Percentiles rank a stretch among this genome's conserved stretches.
Evolutionary conservation across 441 rosid species (phyloP).

Genomic region (Euphorbia schlechtendalii): DNA sequence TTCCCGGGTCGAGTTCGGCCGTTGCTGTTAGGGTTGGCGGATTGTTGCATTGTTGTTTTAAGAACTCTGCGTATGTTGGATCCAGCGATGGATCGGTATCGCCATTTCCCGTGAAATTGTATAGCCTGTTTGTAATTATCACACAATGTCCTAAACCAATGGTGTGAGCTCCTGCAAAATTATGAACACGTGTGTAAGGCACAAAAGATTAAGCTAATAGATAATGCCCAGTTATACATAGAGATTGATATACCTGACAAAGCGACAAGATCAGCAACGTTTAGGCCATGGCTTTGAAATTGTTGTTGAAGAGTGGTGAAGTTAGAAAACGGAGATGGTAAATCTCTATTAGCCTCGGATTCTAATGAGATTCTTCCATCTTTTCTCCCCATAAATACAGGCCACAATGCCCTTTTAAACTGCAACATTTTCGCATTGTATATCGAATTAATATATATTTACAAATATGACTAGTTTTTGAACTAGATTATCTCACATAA

Average conservation of each 20-base stretch:
- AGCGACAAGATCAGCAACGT: conserved; percentile 49
- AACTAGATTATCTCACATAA: too few species aligned
- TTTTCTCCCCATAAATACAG: conserved; percentile 52
- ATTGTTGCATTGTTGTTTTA: conserved; percentile 15
- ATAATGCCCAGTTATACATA: too few species aligned
- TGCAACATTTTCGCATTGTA: too few species aligned
- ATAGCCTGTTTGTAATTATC: conserved; percentile 10
- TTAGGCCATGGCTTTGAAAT: conserved; percentile 43
- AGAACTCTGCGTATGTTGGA: conserved; percentile 8
- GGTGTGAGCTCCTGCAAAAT: conserved; percentile 21
- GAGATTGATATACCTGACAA: conserved; percentile 63
- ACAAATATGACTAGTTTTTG: too few species aligned
- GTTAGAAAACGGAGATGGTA: conserved; percentile 46
- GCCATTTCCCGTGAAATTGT: conserved; percentile 21
- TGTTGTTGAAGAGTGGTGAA: conserved; percentile 37
- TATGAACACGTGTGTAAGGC: too few species aligned
- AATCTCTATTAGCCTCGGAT: conserved; percentile 37
- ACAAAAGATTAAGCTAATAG: too few species aligned
- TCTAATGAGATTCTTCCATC: conserved; percentile 56
- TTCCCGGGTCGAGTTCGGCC: conserved; percentile 23
- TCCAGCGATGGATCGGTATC: conserved; percentile 23
- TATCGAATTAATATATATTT: too few species aligned
- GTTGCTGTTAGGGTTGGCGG: neutral
- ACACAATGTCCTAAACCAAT: conserved; percentile 19
- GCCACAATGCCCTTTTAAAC: conserved; percentile 44